These are phyloP conservation scores for Pisolithus thermaeus DNA, from an alignment of 1,284 basidiomycete species.

Conservation along the genomic window DNA sequence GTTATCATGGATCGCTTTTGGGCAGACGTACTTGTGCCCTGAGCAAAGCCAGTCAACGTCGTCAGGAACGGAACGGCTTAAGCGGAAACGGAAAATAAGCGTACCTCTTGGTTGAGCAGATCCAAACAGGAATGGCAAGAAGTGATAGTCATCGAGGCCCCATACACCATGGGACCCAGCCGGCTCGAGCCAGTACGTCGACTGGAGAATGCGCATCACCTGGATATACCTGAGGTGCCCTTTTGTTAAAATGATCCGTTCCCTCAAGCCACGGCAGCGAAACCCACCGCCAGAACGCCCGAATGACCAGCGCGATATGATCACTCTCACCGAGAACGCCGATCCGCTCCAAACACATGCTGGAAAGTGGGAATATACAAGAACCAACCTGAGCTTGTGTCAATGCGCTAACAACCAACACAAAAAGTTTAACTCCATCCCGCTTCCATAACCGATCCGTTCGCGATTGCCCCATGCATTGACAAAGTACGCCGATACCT, in stretches of 20 bases:
- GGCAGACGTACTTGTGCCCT: slow-evolving; percentile 88
- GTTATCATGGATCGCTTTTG: slow-evolving; percentile 87
- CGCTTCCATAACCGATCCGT: slow-evolving; percentile 96
- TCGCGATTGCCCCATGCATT: slow-evolving; percentile 91
- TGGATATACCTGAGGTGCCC: slow-evolving; percentile 65
- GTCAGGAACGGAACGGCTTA: neutral
- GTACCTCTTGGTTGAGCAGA: slow-evolving; percentile 72
- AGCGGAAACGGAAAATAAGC: slow-evolving; percentile 21
- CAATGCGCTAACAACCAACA: slow-evolving; percentile 96
- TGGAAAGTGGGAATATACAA: slow-evolving; percentile 26
- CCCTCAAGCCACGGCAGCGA: neutral
- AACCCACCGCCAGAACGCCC: slow-evolving; percentile 83
- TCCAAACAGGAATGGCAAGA: slow-evolving; percentile 91
- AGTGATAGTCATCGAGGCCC: slow-evolving; percentile 98
- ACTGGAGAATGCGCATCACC: slow-evolving; percentile 88
- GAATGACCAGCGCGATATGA: slow-evolving; percentile 73
- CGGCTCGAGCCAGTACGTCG: slow-evolving; percentile 96
- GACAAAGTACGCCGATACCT: slow-evolving; percentile 77
- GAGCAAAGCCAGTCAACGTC: neutral
- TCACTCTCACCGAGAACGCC: slow-evolving; percentile 65
- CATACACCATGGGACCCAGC: slow-evolving; percentile 98
- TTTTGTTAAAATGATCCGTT: neutral
- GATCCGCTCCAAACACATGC: slow-evolving; percentile 77
- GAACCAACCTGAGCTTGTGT: neutral
- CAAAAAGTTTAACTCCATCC: slow-evolving; percentile 97